Evolutionary conservation across 306 rosid genomes (phyloP), one percentile per base, ranked within the genome.

Genomic region (Cicer arietinum): DNA sequence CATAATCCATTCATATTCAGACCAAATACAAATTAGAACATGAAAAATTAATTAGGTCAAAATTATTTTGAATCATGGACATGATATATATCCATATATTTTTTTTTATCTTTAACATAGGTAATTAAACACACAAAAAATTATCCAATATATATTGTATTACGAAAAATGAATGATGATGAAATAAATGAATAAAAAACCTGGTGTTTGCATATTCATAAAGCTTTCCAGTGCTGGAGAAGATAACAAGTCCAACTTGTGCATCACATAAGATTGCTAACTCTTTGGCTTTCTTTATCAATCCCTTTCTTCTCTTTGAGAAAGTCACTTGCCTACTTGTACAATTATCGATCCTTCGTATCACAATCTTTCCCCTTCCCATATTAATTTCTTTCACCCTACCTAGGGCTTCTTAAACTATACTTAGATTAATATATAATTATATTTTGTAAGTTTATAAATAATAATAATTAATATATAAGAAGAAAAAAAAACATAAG

Each of bases 301-400:
- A 83, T 7, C 98, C 96, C 83, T 93, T 90, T 73, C 98, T 86
- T 68, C 98, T 88, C 87, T 93, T 93, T 2, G 98, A 90, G 85
- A 93, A 93, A 77, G 98, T 93, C 74, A 93, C 98, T 84, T 93
- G 96, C 79, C 98, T 85, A 82, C 84, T 88, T 0, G 96, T 89
- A 4, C 83, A 82, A 17, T 90, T 90, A 51, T 89, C 98, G 67
- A 93, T 90, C 88, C 90, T 86, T 77, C 79, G 85, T 47, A 93
- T 93, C 84, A 83, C 93, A 70, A 93, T 90, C 90, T 93, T 93
- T 70, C 98, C 98, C 83, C 96, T 85, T 67, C 98, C 96, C 98
- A 93, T 89, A 11, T 12, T 13, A 7, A 37, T 58, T 18, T 47
- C 9, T 44, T 2, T 35, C 35, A 30, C 39, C 6, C 30, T 63